These are phyloP conservation scores for Candida pseudofarinosa DNA, from an alignment of 805 yeast species.

Conservation along the genomic window DNA sequence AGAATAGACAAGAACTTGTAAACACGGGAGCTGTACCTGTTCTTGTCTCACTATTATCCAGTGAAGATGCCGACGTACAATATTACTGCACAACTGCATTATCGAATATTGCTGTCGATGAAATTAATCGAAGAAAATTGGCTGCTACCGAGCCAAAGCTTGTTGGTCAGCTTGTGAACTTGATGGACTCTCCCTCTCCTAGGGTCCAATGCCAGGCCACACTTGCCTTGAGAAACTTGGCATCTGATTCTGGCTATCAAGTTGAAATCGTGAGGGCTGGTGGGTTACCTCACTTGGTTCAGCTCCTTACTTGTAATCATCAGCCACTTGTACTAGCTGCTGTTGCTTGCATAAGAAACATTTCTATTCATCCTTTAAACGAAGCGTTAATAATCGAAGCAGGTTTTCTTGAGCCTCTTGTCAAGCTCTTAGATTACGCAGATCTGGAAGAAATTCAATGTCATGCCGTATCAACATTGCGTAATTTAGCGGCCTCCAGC, in stretches of 20 bases:
- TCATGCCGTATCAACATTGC: slow-evolving; percentile 92
- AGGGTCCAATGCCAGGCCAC: slow-evolving; percentile 99
- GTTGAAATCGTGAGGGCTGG: slow-evolving; percentile 93
- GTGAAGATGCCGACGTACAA: slow-evolving; percentile 93
- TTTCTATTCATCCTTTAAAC: slow-evolving; percentile 93
- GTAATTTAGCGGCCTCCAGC: slow-evolving; percentile 93
- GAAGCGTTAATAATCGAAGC: slow-evolving; percentile 96
- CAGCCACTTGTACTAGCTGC: slow-evolving; percentile 93
- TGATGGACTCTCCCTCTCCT: slow-evolving; percentile 91
- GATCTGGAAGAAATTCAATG: slow-evolving; percentile 97
- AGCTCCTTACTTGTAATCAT: slow-evolving; percentile 80
- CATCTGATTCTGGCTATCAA: slow-evolving; percentile 94
- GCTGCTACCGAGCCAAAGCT: slow-evolving; percentile 90
- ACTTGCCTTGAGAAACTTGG: slow-evolving; percentile 89
- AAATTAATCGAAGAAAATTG: slow-evolving; percentile 78
- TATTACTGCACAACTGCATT: slow-evolving; percentile 97
- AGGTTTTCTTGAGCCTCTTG: slow-evolving; percentile 90
- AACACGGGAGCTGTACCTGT: slow-evolving; percentile 99
- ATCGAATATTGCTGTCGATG: slow-evolving; percentile 96
- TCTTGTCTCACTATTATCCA: slow-evolving; percentile 77
- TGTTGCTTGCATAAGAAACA: slow-evolving; percentile 96
- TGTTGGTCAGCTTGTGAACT: slow-evolving; percentile 78
- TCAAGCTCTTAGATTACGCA: slow-evolving; percentile 72
- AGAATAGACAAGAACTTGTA: slow-evolving; percentile 92
- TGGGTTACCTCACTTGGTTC: slow-evolving; percentile 91